Conservation (phyloP, 2,329 filamentous ascomycete genomes). For the Teratosphaeria epicoccoides region DNA sequence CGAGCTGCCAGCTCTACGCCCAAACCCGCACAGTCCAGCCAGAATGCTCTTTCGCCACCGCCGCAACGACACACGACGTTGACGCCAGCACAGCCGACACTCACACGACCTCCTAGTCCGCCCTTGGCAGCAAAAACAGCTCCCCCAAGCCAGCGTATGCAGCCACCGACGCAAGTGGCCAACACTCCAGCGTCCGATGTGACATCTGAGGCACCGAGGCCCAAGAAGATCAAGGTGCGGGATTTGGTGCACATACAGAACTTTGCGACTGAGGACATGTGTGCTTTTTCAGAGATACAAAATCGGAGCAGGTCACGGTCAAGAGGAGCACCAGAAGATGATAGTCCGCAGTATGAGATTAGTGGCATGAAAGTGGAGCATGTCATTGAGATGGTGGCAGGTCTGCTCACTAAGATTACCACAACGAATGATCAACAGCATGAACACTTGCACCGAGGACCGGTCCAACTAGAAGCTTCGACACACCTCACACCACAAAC, state of each 20-base stretch:
- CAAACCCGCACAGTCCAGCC: constrained; percentile 6
- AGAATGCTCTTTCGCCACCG: constrained; percentile 2
- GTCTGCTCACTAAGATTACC: constrained; percentile 90
- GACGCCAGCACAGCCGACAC: constrained; percentile 10
- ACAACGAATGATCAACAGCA: constrained; percentile 93
- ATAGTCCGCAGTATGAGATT: constrained; percentile 71
- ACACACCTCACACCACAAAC: constrained; percentile 52
- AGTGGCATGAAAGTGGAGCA: constrained; percentile 95
- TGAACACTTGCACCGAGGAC: constrained; percentile 71
- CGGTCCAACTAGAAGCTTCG: constrained; percentile 50
- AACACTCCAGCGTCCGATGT: constrained; percentile 10
- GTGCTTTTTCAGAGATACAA: constrained; percentile 42
- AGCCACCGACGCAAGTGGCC: constrained; percentile 2
- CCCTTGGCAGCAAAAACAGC: constrained; percentile 12
- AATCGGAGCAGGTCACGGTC: constrained; percentile 29
- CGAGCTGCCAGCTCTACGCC: constrained; percentile 22
- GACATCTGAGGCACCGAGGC: constrained; percentile 29
- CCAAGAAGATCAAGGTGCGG: constrained; percentile 65
- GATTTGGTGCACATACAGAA: constrained; percentile 86
- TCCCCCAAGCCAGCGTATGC: constrained; percentile 22
- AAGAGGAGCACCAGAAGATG: constrained; percentile 38
- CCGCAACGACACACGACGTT: constrained; percentile 7
- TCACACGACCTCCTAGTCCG: constrained; percentile 14
- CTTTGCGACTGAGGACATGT: constrained; percentile 68
- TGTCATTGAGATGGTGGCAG: constrained; percentile 98